Conservation (phyloP, 176 grass and related monocot species). For the Phragmites australis region DNA sequence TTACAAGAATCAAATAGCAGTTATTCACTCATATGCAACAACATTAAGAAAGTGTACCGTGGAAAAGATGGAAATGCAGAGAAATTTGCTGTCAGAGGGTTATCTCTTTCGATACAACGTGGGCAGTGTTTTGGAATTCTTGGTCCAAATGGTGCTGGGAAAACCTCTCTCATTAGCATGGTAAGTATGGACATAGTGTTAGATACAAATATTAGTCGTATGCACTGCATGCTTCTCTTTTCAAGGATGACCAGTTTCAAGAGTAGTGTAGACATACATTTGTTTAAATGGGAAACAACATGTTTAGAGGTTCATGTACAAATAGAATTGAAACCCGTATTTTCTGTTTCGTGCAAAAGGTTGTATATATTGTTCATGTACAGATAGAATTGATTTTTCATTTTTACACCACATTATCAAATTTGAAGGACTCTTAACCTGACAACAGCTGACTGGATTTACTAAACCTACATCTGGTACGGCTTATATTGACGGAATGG, state of each 20-base stretch:
- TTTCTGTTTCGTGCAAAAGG: neutral
- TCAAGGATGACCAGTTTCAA: neutral
- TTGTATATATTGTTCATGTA: neutral
- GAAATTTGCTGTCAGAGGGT: constrained; percentile 63
- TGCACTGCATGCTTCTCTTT: neutral
- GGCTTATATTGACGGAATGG: constrained; percentile 79
- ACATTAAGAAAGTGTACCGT: constrained; percentile 70
- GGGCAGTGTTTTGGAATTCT: constrained; percentile 92
- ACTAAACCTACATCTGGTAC: constrained; percentile 71
- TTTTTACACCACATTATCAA: neutral
- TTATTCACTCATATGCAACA: constrained; percentile 63
- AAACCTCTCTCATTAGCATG: constrained; percentile 89
- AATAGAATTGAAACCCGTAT: neutral
- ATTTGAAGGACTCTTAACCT: constrained; percentile 33
- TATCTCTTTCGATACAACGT: constrained; percentile 59
- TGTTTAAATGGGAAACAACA: constrained; percentile 14
- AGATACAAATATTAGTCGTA: neutral
- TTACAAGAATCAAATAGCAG: constrained; percentile 39
- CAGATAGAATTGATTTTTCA: neutral
- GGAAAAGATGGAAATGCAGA: constrained; percentile 63
- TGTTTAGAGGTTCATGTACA: neutral
- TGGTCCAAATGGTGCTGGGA: constrained; percentile 88
- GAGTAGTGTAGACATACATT: constrained; percentile 1
- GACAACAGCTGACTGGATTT: constrained; percentile 80
- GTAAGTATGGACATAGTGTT: constrained; percentile 24